Conservation (phyloP, 805 yeast species). For the Torulaspora maleeae region DNA sequence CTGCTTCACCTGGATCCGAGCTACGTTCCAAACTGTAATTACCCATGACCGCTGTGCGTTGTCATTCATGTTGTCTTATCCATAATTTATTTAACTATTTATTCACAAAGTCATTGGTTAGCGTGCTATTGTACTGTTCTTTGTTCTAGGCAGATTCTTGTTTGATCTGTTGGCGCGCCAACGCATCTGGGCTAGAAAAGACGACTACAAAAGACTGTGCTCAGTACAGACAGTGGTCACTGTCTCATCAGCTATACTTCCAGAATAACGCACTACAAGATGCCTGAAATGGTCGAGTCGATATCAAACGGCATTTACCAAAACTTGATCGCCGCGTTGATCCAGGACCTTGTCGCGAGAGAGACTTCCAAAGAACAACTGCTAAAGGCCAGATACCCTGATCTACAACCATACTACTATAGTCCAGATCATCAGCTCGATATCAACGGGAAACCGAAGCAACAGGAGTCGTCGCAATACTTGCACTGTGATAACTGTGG, state of each 20-base stretch:
- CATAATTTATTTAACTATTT: slow-evolving; percentile 9
- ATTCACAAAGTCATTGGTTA: background rate
- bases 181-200: background rate
- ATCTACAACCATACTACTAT: slow-evolving; percentile 24
- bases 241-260: no score
- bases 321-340: slow-evolving; percentile 27
- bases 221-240: background rate
- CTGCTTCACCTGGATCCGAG: slow-evolving; percentile 10
- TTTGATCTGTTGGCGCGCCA: background rate
- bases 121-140: background rate
- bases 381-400: slow-evolving; percentile 24
- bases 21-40: slow-evolving; percentile 17
- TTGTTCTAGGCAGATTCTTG: no score
- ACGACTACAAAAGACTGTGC: background rate
- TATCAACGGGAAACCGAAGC: slow-evolving; percentile 29
- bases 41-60: background rate
- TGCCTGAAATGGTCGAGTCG: slow-evolving; percentile 23
- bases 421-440: slow-evolving; percentile 29
- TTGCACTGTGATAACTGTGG: slow-evolving; percentile 78
- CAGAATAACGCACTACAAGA: background rate
- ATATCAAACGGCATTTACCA: slow-evolving; percentile 24
- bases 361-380: slow-evolving; percentile 25
- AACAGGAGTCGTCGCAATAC: slow-evolving; percentile 42
- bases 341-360: slow-evolving; percentile 33
- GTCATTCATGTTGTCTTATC: no score